Percentiles rank a stretch among this genome's conserved stretches.
These are phyloP conservation scores for Phytophthora pisi DNA, from an alignment of 352 stramenopile genomes.

Conservation along the genomic window DNA sequence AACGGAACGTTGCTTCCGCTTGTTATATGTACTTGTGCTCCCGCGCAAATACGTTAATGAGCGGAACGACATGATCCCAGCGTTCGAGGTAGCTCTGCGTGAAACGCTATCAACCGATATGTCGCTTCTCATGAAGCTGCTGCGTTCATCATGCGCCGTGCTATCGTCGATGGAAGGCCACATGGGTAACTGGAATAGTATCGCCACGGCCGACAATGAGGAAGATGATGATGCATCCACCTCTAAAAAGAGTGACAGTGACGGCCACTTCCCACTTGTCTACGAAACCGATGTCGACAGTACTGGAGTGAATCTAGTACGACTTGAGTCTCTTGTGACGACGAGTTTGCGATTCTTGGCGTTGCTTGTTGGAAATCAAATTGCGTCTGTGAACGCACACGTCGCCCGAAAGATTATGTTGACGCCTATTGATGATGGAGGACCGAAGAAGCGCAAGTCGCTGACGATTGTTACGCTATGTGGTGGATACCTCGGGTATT, in stretches of 20 bases:
- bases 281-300: slow-evolving; percentile 39
- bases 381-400: slow-evolving; percentile 3
- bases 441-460: slow-evolving; percentile 35
- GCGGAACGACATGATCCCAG: slow-evolving; percentile 45
- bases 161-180: slow-evolving; percentile 31
- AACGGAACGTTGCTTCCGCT: slow-evolving; percentile 55
- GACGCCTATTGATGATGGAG: slow-evolving; percentile 51
- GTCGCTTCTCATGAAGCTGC: slow-evolving; percentile 65
- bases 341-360: slow-evolving; percentile 55
- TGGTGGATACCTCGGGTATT: slow-evolving; percentile 57
- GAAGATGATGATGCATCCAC: slow-evolving; percentile 3
- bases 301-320: slow-evolving; percentile 22
- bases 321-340: slow-evolving; percentile 48
- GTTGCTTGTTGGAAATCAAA: slow-evolving; percentile 36
- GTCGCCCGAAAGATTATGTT: slow-evolving; percentile 44
- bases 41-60: slow-evolving; percentile 43
- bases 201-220: slow-evolving; percentile 12
- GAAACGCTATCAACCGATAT: slow-evolving; percentile 56
- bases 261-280: slow-evolving; percentile 35
- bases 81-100: slow-evolving; percentile 54
- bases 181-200: slow-evolving; percentile 30
- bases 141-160: slow-evolving; percentile 45
- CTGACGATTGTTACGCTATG: slow-evolving; percentile 66
- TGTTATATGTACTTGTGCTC: slow-evolving; percentile 54
- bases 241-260: not conserved